phyloP scores from a whole-genome alignment of 2,329 filamentous ascomycete species.

The Rhynchosporium agropyri region DNA sequence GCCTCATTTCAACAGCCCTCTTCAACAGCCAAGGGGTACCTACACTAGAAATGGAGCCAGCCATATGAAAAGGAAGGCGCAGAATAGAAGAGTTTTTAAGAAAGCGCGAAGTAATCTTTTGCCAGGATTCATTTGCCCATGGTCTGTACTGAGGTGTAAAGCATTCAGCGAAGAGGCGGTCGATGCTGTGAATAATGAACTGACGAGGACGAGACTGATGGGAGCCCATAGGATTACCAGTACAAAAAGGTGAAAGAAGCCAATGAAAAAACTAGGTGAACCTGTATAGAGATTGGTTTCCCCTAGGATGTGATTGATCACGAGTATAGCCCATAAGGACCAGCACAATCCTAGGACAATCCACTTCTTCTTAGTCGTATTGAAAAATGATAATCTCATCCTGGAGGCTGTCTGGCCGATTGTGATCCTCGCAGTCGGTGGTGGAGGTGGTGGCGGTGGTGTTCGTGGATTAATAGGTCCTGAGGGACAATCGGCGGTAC shows the following conservation, averaged over 20 bases:
- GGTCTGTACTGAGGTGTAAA: neutral
- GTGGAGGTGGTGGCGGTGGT: neutral
- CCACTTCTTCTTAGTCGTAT: neutral
- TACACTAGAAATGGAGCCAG: slow-evolving; percentile 20
- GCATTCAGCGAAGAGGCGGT: too few relatives aligned
- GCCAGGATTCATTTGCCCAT: too few relatives aligned
- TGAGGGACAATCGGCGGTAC: slow-evolving; percentile 11
- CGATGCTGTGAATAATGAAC: too few relatives aligned
- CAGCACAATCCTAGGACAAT: too few relatives aligned
- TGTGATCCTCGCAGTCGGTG: slow-evolving; percentile 19
- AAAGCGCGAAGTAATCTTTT: too few relatives aligned
- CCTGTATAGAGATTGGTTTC: neutral
- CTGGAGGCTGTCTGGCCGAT: neutral
- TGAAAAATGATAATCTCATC: neutral
- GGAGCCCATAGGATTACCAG: too few relatives aligned
- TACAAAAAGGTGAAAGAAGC: too few relatives aligned
- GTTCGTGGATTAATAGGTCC: neutral
- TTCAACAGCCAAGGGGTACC: neutral
- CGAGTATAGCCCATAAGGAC: too few relatives aligned
- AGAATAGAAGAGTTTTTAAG: too few relatives aligned
- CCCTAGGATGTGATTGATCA: slow-evolving; percentile 3
- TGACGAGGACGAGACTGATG: too few relatives aligned
- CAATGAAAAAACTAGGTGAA: too few relatives aligned
- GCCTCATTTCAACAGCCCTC: neutral
- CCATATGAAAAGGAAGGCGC: neutral